Conservation (phyloP, 208 protist species). For the Leishmania gerbilli region DNA sequence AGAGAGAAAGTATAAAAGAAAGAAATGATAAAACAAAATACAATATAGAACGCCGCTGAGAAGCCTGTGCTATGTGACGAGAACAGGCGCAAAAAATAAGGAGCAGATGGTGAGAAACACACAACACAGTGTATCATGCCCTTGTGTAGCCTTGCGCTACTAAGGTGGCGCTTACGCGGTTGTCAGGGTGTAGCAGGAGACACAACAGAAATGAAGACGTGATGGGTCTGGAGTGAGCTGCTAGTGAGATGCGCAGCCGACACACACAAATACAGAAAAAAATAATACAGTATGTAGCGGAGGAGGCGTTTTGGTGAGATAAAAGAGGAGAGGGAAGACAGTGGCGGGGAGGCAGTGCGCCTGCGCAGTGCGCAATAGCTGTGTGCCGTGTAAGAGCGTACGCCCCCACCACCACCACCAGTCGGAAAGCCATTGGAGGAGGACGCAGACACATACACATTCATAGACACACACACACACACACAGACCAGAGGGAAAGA, state of each 20-base stretch:
- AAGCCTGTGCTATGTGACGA: no score
- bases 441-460: neutral
- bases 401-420: neutral
- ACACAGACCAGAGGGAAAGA: neutral
- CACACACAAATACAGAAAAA: neutral
- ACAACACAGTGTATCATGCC: neutral
- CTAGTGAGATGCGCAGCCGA: neutral
- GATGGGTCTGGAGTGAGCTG: neutral
- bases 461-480: neutral
- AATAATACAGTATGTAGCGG: neutral
- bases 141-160: neutral
- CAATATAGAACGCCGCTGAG: neutral
- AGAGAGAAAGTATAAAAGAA: neutral
- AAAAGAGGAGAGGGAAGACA: slow-evolving; percentile 10
- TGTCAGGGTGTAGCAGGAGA: neutral
- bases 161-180: no score
- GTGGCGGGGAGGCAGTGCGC: neutral
- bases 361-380: neutral
- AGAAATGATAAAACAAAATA: neutral
- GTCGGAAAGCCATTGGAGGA: neutral
- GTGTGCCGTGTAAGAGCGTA: neutral
- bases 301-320: neutral
- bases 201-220: neutral
- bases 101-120: neutral
- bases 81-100: neutral